Evolutionary conservation across 2,329 filamentous ascomycete genomes (phyloP), one percentile per base, ranked within the genome.

Genomic region (Parafenestella ontariensis): DNA sequence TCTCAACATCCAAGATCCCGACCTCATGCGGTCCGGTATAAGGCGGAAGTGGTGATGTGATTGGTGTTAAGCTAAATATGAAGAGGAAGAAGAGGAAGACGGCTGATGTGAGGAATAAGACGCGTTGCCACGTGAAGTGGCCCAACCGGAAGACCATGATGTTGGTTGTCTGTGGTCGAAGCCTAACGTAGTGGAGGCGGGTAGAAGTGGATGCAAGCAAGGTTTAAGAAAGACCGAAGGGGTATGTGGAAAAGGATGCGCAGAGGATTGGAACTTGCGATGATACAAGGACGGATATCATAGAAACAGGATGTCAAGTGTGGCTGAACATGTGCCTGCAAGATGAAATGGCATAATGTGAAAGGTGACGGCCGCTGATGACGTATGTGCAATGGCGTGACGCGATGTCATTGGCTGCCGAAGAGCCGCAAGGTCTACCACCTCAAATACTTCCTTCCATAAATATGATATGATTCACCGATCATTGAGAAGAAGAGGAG

Each of bases 11-110:
- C 26, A 81, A 63, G 11, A 76, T 71, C 7, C 78, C 79, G 18
- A 81, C 78, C 44, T 77, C 71, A 59, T 78, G 75, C 3, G 68
- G 61, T 28, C 79, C 79, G 3, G 76, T 76, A 51, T 80, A 80
- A 18, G 62, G 50, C 31, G 79, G 79, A 17, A 81, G 69, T 15
- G 73, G 72, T 31, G 70, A 72, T 46, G 72, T 76, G 39, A 81
- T 69, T n/a, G 79, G 69, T 7, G 77, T 77, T 62, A 79, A 72
- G 20, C 68, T 72, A 51, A 76, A 66, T 3, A 78, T 59, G 23
- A 76, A 65, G 54, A 75, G 68, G 59, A 74, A 68, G 45, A 74
- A 69, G 17, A 77, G 44, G 13, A 69, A 20, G 21, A 63, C 59
- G 15, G 66, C 69, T 3, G 71, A 73, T 49, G 56, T 59, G 39